Conservation (phyloP, 306 rosid species). For the Calophaca sinica region DNA sequence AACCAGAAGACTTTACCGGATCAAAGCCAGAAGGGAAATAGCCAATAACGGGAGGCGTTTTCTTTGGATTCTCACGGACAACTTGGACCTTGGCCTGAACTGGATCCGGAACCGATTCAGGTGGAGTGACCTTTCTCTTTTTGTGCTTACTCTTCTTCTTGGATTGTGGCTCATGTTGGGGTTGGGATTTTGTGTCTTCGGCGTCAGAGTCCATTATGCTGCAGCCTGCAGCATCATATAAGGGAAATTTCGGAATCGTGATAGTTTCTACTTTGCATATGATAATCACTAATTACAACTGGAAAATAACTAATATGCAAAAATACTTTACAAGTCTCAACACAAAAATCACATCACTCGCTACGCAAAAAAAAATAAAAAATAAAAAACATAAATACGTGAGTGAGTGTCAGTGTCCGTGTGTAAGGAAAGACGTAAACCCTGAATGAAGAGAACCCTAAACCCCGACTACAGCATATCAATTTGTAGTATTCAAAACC, state of each 20-base stretch:
- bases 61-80: slow-evolving; percentile 53
- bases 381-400: too few relatives aligned
- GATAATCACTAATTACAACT: too few relatives aligned
- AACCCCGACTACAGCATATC: too few relatives aligned
- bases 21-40: slow-evolving; percentile 87
- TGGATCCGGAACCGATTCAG: slow-evolving; percentile 9
- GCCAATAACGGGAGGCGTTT: slow-evolving; percentile 66
- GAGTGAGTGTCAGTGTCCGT: too few relatives aligned
- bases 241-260: background rate
- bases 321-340: too few relatives aligned
- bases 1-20: slow-evolving; percentile 45
- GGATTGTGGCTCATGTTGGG: slow-evolving; percentile 15
- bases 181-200: slow-evolving; percentile 42
- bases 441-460: too few relatives aligned
- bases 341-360: too few relatives aligned
- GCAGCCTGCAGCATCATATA: background rate
- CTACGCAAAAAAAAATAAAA: too few relatives aligned
- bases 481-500: too few relatives aligned
- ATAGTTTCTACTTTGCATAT: background rate
- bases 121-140: slow-evolving; percentile 40
- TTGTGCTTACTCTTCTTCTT: slow-evolving; percentile 51
- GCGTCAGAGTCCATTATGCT: slow-evolving; percentile 63
- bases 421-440: too few relatives aligned
- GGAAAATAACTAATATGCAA: too few relatives aligned
- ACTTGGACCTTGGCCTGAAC: slow-evolving; percentile 59